phyloP scores from a whole-genome alignment of 2,329 filamentous ascomycete genomes.

The Fusarium anguioides region DNA sequence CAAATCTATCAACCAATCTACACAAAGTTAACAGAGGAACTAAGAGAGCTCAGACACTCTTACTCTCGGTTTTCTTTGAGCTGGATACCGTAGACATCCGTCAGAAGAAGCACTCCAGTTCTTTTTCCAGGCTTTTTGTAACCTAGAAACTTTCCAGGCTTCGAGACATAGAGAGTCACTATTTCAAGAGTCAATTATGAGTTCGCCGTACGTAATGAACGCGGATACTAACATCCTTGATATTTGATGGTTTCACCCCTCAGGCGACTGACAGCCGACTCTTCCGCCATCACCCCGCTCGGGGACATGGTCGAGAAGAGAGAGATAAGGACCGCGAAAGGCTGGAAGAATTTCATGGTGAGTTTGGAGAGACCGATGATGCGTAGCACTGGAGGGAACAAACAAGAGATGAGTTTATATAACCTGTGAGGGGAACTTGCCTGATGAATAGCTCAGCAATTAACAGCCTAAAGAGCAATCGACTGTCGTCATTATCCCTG shows the following conservation, averaged over 20 bases:
- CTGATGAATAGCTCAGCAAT: not conserved
- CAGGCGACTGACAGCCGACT: not conserved
- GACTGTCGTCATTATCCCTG: constrained; percentile 1
- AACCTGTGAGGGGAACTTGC: not conserved
- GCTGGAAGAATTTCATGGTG: constrained; percentile 15
- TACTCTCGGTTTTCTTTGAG: constrained; percentile 17
- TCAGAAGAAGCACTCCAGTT: constrained; percentile 25
- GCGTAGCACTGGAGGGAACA: no score
- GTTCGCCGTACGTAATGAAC: accelerated
- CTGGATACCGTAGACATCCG: constrained; percentile 25
- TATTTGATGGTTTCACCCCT: constrained; percentile 1
- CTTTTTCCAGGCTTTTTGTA: not conserved
- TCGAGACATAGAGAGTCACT: constrained; percentile 25
- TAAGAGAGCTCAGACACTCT: accelerated
- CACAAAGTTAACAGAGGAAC: accelerated
- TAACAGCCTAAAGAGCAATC: not conserved
- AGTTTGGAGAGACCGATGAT: not conserved
- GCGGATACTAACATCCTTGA: constrained; percentile 7
- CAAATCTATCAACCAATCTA: constrained; percentile 27
- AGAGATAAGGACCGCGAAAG: constrained; percentile 6
- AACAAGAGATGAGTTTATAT: not conserved
- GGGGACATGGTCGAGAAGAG: not conserved
- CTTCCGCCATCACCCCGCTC: not conserved
- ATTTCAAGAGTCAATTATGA: not conserved
- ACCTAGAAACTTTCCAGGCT: constrained; percentile 1